Base-by-base conservation (phyloP, 2,329 filamentous ascomycete species). In the Arthrobotrys sphaeroides region DNA sequence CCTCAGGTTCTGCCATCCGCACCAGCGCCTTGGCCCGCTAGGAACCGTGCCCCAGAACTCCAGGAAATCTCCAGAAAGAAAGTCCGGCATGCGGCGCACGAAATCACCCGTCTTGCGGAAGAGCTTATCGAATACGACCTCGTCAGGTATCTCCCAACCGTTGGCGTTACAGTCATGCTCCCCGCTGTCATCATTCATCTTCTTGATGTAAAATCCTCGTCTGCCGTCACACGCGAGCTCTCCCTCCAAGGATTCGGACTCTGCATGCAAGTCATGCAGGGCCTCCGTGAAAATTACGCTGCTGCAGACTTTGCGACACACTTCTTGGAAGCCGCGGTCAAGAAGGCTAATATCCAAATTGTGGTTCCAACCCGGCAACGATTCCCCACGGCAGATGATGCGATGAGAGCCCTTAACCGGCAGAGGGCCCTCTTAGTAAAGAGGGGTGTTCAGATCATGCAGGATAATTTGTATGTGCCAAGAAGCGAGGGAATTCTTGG, bases 291-390 rank as follows among this genome's bases (percentile, higher is more conserved):
- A 80, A 92, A 93, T 28, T 97, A 98, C 80, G 90, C 93, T 0
- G 93, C 94, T 0, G 94, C 94, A n/a, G 94, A 97, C 82, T 97
- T 95, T 80, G 93, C 93, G n/a, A 94, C 92, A 0, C 92, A 92
- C 1, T 97, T 97, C 84, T 86, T 97, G n/a, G 92, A 96, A 81
- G 93, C 93, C 0, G 93, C 93, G 0, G 91, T 97, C 77, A 90
- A 91, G 77, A 96, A 96, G 84, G 92, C 92, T 6, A 89, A 91
- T 68, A 93, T 95, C 77, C 89, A 91, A 67, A 85, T 93, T 40
- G 87, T 87, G 1, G 83, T 86, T 83, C 79, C 74, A 45, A 18
- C 68, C 75, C 59, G 77, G 64, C 43, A 80, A 65, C 62, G 74
- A 65, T 55, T 75, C 78, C 31, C 67, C 61, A 51, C 77, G 43